These are phyloP conservation scores for Eleusine coracana DNA, from an alignment of 176 grass and related monocot species.

Conservation along the genomic window DNA sequence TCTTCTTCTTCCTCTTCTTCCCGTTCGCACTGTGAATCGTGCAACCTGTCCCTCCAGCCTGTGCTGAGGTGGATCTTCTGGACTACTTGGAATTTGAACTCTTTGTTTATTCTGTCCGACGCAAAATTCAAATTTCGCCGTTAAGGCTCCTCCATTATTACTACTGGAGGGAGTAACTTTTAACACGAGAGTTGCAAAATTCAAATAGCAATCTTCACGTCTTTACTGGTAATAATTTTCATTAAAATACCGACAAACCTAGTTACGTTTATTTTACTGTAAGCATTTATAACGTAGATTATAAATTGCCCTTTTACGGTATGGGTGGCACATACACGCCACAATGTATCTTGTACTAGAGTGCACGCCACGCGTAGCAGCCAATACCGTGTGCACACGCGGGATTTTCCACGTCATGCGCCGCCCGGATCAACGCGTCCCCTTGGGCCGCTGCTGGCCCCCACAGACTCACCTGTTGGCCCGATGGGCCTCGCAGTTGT, in stretches of 20 bases:
- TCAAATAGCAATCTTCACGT: not conserved
- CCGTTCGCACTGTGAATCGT: constrained; percentile 26
- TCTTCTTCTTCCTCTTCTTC: not conserved
- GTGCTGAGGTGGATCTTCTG: constrained; percentile 39
- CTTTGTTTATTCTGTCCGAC: constrained; percentile 29
- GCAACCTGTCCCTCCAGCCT: constrained; percentile 44
- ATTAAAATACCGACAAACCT: not conserved
- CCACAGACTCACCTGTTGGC: not conserved
- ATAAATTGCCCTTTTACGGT: not conserved
- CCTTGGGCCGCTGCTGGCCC: not conserved
- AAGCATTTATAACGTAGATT: not conserved
- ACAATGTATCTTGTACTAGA: not conserved
- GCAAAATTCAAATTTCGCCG: not conserved
- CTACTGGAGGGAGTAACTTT: not conserved
- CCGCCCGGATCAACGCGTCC: not conserved
- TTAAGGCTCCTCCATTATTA: not conserved
- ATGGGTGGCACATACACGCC: constrained; percentile 18
- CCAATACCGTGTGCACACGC: constrained; percentile 25
- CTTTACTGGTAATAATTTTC: not conserved
- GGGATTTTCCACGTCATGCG: not conserved
- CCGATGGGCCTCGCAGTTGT: not conserved
- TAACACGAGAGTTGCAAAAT: not conserved
- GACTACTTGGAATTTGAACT: not conserved
- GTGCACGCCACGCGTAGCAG: constrained; percentile 27
- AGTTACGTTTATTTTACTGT: not conserved